Evolutionary conservation across 1,139 yeast genomes (phyloP), one percentile per base, ranked within the genome.

Genomic region (Saccharomyces hybrid): DNA sequence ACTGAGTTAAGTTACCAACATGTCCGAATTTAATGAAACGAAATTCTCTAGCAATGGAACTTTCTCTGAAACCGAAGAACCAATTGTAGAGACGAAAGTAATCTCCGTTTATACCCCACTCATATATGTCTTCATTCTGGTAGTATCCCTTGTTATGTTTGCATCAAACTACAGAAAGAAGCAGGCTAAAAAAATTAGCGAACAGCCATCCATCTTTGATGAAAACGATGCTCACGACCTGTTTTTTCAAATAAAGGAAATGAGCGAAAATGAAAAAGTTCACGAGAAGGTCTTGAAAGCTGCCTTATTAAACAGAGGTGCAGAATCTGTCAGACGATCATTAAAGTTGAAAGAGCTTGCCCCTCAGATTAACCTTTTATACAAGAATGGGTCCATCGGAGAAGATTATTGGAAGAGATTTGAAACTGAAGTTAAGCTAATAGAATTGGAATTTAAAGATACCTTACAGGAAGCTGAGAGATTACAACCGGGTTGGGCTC

Each of bases 321-420:
- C 95, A 11, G 98, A 88, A 66, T 96, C 98, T 6, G 83, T 93
- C 62, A 85, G 89, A 70, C 81, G 97, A 68, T 82, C 87, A 29
- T 88, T 93, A 88, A 98, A 95, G 62, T 74, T 88, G 66, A 79
- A 82, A 60, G 78, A 75, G 57, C 63, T 66, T 46, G 69, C 79
- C 60, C 84, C 85, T 4, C 81, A 79, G 52, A 80, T 88, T 64
- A 81, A 81, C 53, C 76, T 79, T 51, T 76, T 93, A 59, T 91
- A 90, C 69, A 95, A 91, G 65, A 83, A 82, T 54, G 98, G 98
- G 1, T 82, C 91, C 32, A 84, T 93, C 58, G 97, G 97, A 34
- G 98, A 93, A 65, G 95, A 88, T 55, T 76, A 88, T 49, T 87
- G 81, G 78, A 86, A 86, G 68, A 85, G 95, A 63, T 90, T 80